Conservation (phyloP, 148 eudicot species). For the Cornus suecica region DNA sequence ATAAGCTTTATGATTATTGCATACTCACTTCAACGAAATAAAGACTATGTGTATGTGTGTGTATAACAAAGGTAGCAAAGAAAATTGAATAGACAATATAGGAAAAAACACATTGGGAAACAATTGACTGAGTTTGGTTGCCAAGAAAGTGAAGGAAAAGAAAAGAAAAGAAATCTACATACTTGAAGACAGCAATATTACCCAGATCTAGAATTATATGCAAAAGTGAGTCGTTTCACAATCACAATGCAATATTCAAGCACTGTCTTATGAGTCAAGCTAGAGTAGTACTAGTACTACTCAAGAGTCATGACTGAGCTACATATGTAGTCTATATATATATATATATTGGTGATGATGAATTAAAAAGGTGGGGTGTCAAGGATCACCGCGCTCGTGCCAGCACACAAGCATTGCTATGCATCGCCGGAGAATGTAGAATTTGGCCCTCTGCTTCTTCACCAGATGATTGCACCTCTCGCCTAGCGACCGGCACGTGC, state of each 20-base stretch:
- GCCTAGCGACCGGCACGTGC: constrained; percentile 34
- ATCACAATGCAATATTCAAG: background rate
- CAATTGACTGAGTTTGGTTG: background rate
- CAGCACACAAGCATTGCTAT: constrained; percentile 59
- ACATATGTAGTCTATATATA: background rate
- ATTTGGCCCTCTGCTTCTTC: constrained; percentile 55
- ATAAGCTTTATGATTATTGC: no score
- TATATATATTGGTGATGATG: background rate
- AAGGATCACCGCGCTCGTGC: constrained; percentile 45
- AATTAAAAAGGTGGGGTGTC: background rate
- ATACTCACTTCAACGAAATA: no score
- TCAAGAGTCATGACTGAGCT: background rate
- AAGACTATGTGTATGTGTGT: no score
- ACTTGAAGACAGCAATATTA: background rate
- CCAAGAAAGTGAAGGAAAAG: background rate
- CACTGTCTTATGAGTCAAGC: background rate
- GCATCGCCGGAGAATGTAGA: constrained; percentile 66
- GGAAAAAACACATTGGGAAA: background rate
- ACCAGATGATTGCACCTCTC: constrained; percentile 55
- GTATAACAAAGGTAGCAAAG: background rate
- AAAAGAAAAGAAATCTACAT: background rate
- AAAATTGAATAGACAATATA: no score
- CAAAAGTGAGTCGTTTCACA: background rate
- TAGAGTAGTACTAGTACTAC: no score
- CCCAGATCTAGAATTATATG: constrained; percentile 8